Conservation (phyloP, 2,329 filamentous ascomycete species). For the Alternaria alternata region DNA sequence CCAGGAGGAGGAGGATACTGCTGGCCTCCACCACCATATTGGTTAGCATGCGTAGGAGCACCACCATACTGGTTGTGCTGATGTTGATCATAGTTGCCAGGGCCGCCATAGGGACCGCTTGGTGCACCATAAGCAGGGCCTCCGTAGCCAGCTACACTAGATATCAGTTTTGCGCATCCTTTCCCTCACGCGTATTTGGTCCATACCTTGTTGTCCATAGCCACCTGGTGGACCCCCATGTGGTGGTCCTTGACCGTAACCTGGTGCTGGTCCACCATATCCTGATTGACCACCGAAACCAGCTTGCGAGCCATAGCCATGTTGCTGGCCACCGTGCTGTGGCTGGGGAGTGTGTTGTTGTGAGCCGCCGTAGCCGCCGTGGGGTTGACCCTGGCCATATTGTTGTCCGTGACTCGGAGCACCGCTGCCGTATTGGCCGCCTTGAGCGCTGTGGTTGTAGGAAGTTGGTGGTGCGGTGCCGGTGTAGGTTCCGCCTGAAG, state of each 20-base stretch:
- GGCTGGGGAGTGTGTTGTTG: slow-evolving; percentile 21
- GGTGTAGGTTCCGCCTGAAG: slow-evolving; percentile 63
- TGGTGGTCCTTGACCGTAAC: slow-evolving; percentile 16
- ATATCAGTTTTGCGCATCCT: slow-evolving; percentile 7
- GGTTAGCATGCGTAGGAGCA: slow-evolving; percentile 21
- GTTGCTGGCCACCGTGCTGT: slow-evolving; percentile 9
- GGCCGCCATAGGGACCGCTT: slow-evolving; percentile 35
- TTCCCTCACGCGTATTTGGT: not conserved
- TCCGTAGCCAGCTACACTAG: slow-evolving; percentile 39
- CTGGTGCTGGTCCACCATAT: slow-evolving; percentile 20
- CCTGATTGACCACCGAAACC: slow-evolving; percentile 35
- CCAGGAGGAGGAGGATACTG: slow-evolving; percentile 29
- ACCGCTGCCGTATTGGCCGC: slow-evolving; percentile 30
- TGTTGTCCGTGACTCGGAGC: slow-evolving; percentile 33
- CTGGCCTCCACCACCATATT: slow-evolving; percentile 20
- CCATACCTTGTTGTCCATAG: slow-evolving; percentile 37
- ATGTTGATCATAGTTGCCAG: slow-evolving; percentile 42
- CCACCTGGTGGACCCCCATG: slow-evolving; percentile 23
- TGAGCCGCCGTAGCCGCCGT: slow-evolving; percentile 21
- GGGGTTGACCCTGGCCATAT: slow-evolving; percentile 10
- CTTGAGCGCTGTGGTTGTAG: slow-evolving; percentile 59
- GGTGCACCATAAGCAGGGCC: slow-evolving; percentile 37
- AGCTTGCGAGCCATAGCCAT: slow-evolving; percentile 33
- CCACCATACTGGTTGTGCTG: slow-evolving; percentile 39
- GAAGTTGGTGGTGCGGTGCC: slow-evolving; percentile 70